Conservation (phyloP, 306 rosid species). For the Adenanthera pavonina region DNA sequence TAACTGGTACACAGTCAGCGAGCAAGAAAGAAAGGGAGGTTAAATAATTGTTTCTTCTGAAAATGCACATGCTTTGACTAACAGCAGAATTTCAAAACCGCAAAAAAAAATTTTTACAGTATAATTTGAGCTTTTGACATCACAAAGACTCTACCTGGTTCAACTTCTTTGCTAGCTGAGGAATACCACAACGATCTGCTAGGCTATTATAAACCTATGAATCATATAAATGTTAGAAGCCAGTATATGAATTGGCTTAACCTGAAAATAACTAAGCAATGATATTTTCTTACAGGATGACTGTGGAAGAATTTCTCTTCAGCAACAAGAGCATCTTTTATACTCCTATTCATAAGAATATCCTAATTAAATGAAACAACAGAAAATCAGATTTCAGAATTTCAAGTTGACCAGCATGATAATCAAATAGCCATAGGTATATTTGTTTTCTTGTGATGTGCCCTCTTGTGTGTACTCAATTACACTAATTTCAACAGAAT, state of each 20-base stretch:
- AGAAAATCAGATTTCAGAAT: conserved; percentile 44
- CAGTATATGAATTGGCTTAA: conserved; percentile 21
- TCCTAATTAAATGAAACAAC: conserved; percentile 61
- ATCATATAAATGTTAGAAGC: conserved; percentile 38
- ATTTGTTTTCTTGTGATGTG: background rate
- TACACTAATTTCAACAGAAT: conserved; percentile 19
- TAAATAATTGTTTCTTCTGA: background rate
- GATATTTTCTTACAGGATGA: conserved; percentile 73
- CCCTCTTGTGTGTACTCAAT: background rate
- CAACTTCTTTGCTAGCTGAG: conserved; percentile 95
- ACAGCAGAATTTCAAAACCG: conserved; percentile 18
- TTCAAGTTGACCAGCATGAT: conserved; percentile 32
- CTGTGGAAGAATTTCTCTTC: conserved; percentile 88
- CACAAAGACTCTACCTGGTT: conserved; percentile 72
- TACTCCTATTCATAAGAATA: conserved; percentile 74
- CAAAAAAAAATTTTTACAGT: conserved; percentile 19
- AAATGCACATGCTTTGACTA: conserved; percentile 10
- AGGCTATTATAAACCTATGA: conserved; percentile 83
- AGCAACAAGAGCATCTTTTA: conserved; percentile 90
- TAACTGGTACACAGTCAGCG: background rate
- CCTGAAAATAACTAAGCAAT: conserved; percentile 29
- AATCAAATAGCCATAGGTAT: conserved; percentile 34
- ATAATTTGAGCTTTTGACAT: conserved; percentile 32
- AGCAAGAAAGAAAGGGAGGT: background rate
- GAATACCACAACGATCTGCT: conserved; percentile 89